A percentile compares a stretch with the other conserved stretches of the same genome.
These are phyloP conservation scores for Prosopis cineraria DNA, from an alignment of 306 rosid species.

Conservation along the genomic window DNA sequence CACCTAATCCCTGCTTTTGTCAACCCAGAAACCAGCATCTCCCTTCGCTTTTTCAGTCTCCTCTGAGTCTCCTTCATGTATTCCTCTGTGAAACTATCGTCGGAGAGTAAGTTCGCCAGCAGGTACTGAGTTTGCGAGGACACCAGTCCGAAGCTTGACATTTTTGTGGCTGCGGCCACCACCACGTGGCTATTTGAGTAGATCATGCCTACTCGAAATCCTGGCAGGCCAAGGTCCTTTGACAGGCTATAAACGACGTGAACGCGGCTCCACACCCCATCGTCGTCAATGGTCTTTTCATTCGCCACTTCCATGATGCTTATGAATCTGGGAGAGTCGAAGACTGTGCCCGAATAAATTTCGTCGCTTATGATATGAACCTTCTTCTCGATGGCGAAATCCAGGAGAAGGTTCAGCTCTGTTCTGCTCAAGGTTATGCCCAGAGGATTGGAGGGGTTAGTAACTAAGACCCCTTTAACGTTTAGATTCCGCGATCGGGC, in stretches of 20 bases:
- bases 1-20: constrained; percentile 55
- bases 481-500: constrained; percentile 53
- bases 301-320: constrained; percentile 15
- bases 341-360: constrained; percentile 60
- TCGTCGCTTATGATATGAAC: constrained; percentile 82
- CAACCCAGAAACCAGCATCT: constrained; percentile 9
- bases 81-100: constrained; percentile 17
- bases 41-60: constrained; percentile 5
- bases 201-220: constrained; percentile 61
- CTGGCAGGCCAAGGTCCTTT: constrained; percentile 18
- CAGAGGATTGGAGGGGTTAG: constrained; percentile 86
- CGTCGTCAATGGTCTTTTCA: background rate
- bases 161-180: constrained; percentile 46
- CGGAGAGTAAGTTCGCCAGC: constrained; percentile 54
- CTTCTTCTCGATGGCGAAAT: constrained; percentile 24
- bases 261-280: background rate
- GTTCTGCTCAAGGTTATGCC: constrained; percentile 63
- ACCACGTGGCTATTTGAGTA: constrained; percentile 59
- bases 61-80: constrained; percentile 23
- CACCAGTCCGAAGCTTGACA: constrained; percentile 90
- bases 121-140: constrained; percentile 80
- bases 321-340: background rate
- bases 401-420: constrained; percentile 45
- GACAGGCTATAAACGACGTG: constrained; percentile 11
- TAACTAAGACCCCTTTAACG: constrained; percentile 73